Base-by-base conservation (phyloP, 1,284 basidiomycete genomes). In the Cystobasidium slooffiae region DNA sequence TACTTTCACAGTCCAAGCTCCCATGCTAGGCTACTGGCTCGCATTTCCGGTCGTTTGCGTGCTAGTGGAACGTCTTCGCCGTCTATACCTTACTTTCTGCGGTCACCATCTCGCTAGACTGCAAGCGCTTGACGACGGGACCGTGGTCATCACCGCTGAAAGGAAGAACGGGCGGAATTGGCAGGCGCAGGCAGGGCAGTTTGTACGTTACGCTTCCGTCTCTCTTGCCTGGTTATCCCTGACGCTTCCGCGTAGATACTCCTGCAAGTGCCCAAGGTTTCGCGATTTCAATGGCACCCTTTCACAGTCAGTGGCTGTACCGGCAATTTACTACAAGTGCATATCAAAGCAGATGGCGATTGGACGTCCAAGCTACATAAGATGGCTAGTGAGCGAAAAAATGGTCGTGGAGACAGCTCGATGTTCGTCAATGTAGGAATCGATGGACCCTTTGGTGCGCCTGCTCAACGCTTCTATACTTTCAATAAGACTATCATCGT, bases 21-120 rank as follows among this genome's bases (percentile, higher is more conserved):
- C 68, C 9, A 69, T 69, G 68, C 22, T 69, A 47, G 68, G 68
- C 22, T 69, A 69, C 46, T 69, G 68, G 68, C 55, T 69, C 22
- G 46, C 51, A 14, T 22, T 51, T 18, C 68, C 68, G 1, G 68
- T 61, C 3, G 1, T 69, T 16, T 51, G 8, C 10, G 69, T 72
- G 6, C 47, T 64, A 2, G 2, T 39, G 10, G 69, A 72, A 20
- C 46, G 69, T 16, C 41, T 46, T 6, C 44, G 41, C 55, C 69
- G 69, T 16, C n/a, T 72, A 14, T 58, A 22, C 12, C 61, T 53
- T 14, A 61, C 69, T 8, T 72, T 72, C 47, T 46, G 63, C 51
- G 44, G 20, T 16, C 69, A 72, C 12, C 41, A 66, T 37, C 41
- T 31, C 8, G 69, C 69, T 18, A 58, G 59, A 24, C 37, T 72